A percentile compares a stretch with the other conserved stretches of the same genome.
Evolutionary conservation across 129 eudicot genomes (phyloP).

Genomic region (Dittrichia graveolens): DNA sequence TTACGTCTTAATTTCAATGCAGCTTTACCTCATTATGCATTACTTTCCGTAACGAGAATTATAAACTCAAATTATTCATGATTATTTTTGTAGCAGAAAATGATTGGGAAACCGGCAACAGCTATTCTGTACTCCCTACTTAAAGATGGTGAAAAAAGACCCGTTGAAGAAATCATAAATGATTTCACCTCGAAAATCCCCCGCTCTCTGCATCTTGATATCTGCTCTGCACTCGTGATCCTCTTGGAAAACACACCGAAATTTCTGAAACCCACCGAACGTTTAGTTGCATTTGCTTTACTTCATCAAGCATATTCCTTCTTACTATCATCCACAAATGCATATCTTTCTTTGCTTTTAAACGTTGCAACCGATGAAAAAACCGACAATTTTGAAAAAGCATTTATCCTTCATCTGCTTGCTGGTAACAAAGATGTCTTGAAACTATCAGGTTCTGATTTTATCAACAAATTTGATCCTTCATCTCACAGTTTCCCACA

Average conservation of each 20-base stretch:
- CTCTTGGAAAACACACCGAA: slow-evolving; percentile 69
- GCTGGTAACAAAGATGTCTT: slow-evolving; percentile 57
- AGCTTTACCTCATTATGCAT: not conserved
- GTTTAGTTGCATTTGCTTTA: slow-evolving; percentile 78
- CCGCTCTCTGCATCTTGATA: slow-evolving; percentile 38
- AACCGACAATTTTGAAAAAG: slow-evolving; percentile 63
- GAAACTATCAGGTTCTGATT: slow-evolving; percentile 70
- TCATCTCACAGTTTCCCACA: slow-evolving; percentile 67
- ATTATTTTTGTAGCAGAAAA: slow-evolving; percentile 17
- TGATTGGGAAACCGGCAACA: slow-evolving; percentile 43
- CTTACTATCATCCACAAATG: slow-evolving; percentile 63
- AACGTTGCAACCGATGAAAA: slow-evolving; percentile 66
- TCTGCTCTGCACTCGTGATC: slow-evolving; percentile 65
- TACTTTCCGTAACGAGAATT: not conserved
- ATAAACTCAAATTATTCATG: not conserved
- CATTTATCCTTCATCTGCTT: slow-evolving; percentile 72
- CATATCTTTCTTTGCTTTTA: slow-evolving; percentile 64
- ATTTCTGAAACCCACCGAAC: slow-evolving; percentile 65
- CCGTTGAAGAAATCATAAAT: slow-evolving; percentile 58
- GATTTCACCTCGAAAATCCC: slow-evolving; percentile 62
- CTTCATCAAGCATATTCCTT: slow-evolving; percentile 77
- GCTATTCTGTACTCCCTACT: slow-evolving; percentile 46
- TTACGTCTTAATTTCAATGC: no score
- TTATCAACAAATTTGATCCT: slow-evolving; percentile 59
- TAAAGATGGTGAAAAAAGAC: slow-evolving; percentile 63